Conservation (phyloP, 2,329 filamentous ascomycete species). For the Ascosphaera aggregata region DNA sequence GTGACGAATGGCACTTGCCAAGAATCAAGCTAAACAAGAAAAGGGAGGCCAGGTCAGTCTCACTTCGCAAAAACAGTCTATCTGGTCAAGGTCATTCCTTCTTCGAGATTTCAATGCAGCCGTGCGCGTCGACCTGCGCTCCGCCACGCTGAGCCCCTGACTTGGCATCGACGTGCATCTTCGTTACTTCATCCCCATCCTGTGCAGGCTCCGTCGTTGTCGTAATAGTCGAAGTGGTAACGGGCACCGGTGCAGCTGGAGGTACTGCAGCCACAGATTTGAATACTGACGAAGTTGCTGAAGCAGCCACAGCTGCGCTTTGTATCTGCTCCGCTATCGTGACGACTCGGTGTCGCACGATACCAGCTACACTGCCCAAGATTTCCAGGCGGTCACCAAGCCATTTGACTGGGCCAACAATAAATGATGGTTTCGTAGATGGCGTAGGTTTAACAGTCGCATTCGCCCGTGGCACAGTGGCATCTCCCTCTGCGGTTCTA, state of each 20-base stretch:
- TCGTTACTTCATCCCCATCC: neutral
- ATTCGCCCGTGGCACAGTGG: conserved; percentile 5
- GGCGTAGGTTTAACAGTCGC: neutral
- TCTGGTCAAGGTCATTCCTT: neutral
- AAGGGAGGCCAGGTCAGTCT: neutral
- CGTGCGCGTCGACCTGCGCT: neutral
- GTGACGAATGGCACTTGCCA: too few species aligned
- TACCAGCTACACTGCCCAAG: conserved; percentile 30
- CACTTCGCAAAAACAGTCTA: neutral
- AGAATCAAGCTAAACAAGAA: neutral
- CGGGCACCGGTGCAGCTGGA: neutral
- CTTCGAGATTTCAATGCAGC: neutral
- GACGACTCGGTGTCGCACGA: neutral
- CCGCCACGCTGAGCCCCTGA: neutral
- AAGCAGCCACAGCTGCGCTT: neutral
- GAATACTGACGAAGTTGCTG: neutral
- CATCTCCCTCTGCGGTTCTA: conserved; percentile 7
- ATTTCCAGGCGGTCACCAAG: conserved; percentile 62
- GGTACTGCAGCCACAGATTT: neutral
- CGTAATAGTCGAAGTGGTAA: neutral
- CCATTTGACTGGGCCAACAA: conserved; percentile 39
- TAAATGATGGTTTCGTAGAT: conserved; percentile 4
- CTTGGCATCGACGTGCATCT: neutral
- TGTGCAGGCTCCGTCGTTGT: neutral
- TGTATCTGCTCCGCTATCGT: conserved; percentile 1